Base-by-base conservation (phyloP, 2,329 filamentous ascomycete genomes). In the Hymenoscyphus linearis region DNA sequence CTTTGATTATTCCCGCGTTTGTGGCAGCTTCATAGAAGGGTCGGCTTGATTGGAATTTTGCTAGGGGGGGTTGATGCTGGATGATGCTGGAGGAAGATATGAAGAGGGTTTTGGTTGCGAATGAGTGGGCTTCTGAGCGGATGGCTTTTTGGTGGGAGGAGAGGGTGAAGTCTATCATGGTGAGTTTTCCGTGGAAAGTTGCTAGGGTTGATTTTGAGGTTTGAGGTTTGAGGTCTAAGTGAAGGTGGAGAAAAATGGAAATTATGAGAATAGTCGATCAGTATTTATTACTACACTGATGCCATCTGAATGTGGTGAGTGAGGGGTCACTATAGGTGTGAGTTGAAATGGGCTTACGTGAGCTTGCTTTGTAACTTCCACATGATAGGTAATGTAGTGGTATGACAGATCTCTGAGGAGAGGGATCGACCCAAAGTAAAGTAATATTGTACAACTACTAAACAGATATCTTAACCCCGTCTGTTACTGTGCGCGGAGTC, bases 21-120 rank as follows among this genome's bases (percentile, higher is more conserved):
- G 77, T 75, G 3, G 77, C 80, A 25, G 73, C 68, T 2, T 70
- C 72, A 61, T 82, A 83, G 52, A 79, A 72, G 0, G 78, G 75
- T 13, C 71, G 69, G 0, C 76, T 79, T 9, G 79, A 74, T 57
- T 76, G 75, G 67, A 83, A 83, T 25, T 79, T 76, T 35, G 74
- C 25, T 4, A 44, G 16, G 9, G 18, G 14, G 25, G 25, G 12
- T 65, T 4, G 50, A 13, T 58, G 35, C 3, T 34, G 6, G 34
- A 9, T 22, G 9, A 10, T 35, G 16, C 35, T 9, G 25, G 26
- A 52, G 13, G 56, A 44, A n/a, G 50, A 34, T 26, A 40, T 58
- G 60, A 26, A 55, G 59, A 57, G 57, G 47, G 22, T 57, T 55
- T 56, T 57, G 37, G 63, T 16, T 52, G 59, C 52, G 59, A 73